Evolutionary conservation across 2,329 filamentous ascomycete species (phyloP).

Genomic region (Whalleya microplaca): DNA sequence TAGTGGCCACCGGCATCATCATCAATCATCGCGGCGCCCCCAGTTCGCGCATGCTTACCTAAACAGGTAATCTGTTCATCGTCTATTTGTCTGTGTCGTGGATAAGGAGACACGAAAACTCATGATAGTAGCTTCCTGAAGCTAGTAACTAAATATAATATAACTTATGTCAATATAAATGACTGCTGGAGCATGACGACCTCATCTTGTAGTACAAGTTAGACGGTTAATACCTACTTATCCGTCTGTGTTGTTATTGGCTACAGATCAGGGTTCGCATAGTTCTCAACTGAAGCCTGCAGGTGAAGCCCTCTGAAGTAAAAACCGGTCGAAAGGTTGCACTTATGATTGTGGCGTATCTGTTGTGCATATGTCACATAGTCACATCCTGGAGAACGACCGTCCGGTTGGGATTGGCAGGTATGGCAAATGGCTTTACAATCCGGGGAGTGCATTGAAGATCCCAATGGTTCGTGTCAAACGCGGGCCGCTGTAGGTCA

Average conservation of each 20-base stretch:
- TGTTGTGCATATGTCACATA: slow-evolving; percentile 20
- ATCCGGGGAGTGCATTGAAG: slow-evolving; percentile 15
- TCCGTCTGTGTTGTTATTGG: too few species aligned
- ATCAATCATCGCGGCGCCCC: background rate
- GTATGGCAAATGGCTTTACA: slow-evolving; percentile 9
- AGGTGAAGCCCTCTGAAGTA: slow-evolving; percentile 5
- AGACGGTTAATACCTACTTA: too few species aligned
- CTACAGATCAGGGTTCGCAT: slow-evolving; percentile 3
- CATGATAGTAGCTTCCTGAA: background rate
- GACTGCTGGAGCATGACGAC: too few species aligned
- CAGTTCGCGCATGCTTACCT: slow-evolving; percentile 10
- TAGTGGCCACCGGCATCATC: background rate
- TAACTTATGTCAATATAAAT: too few species aligned
- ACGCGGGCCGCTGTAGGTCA: too few species aligned
- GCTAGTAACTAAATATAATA: too few species aligned
- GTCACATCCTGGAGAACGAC: slow-evolving; percentile 18
- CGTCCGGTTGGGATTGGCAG: slow-evolving; percentile 22
- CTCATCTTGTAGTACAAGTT: too few species aligned
- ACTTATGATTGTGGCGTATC: slow-evolving; percentile 17
- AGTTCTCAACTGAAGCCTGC: slow-evolving; percentile 4
- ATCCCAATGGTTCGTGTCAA: background rate
- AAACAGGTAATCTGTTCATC: slow-evolving; percentile 8
- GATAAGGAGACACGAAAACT: background rate
- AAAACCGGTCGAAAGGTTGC: slow-evolving; percentile 11
- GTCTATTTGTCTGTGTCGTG: background rate